Conservation (phyloP, 2,329 filamentous ascomycete species). For the Xylaria sp. region DNA sequence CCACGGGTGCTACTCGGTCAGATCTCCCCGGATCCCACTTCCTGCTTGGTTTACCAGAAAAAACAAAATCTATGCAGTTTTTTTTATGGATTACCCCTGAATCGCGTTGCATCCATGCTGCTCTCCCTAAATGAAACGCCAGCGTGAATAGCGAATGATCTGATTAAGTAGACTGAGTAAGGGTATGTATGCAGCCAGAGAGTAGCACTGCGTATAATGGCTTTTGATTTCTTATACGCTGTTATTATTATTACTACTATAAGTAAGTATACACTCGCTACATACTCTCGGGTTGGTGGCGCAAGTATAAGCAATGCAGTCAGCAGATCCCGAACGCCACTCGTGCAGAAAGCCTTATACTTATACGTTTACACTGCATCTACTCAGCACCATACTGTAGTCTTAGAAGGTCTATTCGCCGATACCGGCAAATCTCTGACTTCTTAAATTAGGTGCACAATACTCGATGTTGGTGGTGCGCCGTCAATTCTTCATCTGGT, state of each 20-base stretch:
- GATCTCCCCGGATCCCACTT: slow-evolving; percentile 29
- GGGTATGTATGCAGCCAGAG: not conserved
- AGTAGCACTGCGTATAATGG: too few species aligned
- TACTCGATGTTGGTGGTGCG: not conserved
- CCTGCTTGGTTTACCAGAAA: not conserved
- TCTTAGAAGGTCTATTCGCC: too few species aligned
- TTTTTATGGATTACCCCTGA: slow-evolving; percentile 19
- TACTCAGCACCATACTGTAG: too few species aligned
- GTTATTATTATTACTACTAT: not conserved
- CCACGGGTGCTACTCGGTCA: slow-evolving; percentile 5
- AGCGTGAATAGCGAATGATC: not conserved
- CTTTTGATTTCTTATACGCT: too few species aligned
- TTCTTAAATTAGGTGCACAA: not conserved
- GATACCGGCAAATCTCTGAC: not conserved
- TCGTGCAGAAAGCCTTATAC: not conserved
- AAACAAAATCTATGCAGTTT: not conserved
- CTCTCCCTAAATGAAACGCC: not conserved
- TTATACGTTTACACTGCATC: too few species aligned
- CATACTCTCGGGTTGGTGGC: not conserved
- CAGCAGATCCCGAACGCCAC: slow-evolving; percentile 19
- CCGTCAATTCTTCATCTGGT: not conserved
- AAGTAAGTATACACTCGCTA: too few species aligned
- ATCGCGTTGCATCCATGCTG: slow-evolving; percentile 1
- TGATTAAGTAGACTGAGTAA: not conserved
- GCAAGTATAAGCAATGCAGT: slow-evolving; percentile 1